Conservation (phyloP, 352 stramenopile genomes). For the Globisporangium okanoganense region DNA sequence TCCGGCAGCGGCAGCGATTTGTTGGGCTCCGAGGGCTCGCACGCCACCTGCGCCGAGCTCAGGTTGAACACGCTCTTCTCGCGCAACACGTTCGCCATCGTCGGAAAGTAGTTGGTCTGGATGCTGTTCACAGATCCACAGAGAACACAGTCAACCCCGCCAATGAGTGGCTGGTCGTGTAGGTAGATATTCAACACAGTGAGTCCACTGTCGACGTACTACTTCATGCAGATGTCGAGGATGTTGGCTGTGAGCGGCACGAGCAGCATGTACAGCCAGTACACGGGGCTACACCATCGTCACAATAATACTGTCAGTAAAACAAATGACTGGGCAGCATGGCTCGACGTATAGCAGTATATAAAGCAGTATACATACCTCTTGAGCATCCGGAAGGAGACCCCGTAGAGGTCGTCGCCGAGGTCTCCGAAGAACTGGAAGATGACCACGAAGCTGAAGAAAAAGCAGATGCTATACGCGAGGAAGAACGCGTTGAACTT, state of each 20-base stretch:
- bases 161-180: not conserved
- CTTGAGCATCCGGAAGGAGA: constrained; percentile 46
- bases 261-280: constrained; percentile 66
- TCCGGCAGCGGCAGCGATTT: constrained; percentile 8
- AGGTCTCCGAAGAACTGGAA: constrained; percentile 50
- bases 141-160: not conserved
- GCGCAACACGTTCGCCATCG: constrained; percentile 58
- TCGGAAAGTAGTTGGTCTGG: constrained; percentile 62
- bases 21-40: constrained; percentile 18
- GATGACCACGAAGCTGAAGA: constrained; percentile 60
- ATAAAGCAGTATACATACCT: constrained; percentile 26
- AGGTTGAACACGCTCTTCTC: constrained; percentile 47
- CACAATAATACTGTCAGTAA: not conserved
- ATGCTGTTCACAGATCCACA: constrained; percentile 28
- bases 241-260: constrained; percentile 59
- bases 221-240: constrained; percentile 59
- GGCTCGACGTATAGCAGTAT: not conserved
- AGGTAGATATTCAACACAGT: not conserved
- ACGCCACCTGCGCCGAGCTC: constrained; percentile 40
- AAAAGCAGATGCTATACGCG: constrained; percentile 51
- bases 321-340: constrained; percentile 1
- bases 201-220: constrained; percentile 29
- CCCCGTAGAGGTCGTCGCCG: constrained; percentile 48
- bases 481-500: constrained; percentile 61
- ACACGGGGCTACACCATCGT: constrained; percentile 38